These are phyloP conservation scores for Botrytis squamosa DNA, from an alignment of 2,329 filamentous ascomycete species.

Conservation along the genomic window DNA sequence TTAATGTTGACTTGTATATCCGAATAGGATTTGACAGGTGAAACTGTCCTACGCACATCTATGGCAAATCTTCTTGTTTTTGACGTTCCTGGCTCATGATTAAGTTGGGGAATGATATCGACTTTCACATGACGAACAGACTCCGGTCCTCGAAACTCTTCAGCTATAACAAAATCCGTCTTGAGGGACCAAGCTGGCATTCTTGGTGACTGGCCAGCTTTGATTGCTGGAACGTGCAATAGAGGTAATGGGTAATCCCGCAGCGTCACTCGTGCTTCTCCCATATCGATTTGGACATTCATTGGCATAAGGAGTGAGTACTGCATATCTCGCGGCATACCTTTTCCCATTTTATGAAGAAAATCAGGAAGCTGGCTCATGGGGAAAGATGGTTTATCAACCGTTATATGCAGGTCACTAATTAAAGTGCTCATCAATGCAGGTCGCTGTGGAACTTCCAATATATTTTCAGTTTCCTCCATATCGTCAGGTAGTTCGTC, in stretches of 20 bases:
- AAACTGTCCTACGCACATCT: constrained; percentile 85
- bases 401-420: constrained; percentile 76
- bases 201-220: constrained; percentile 73
- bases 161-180: constrained; percentile 92
- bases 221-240: constrained; percentile 82
- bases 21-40: constrained; percentile 94
- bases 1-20: constrained; percentile 92
- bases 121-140: constrained; percentile 80
- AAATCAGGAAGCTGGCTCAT: constrained; percentile 79
- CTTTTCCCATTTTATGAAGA: constrained; percentile 88
- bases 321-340: constrained; percentile 87
- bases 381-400: constrained; percentile 93
- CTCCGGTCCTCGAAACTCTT: constrained; percentile 81
- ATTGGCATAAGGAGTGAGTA: constrained; percentile 89
- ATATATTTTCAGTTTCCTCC: constrained; percentile 78
- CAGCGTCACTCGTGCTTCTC: constrained; percentile 80
- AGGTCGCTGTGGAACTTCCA: constrained; percentile 81
- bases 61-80: constrained; percentile 71
- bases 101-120: constrained; percentile 73
- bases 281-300: constrained; percentile 85
- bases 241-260: constrained; percentile 93
- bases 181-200: constrained; percentile 79
- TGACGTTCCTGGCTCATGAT: constrained; percentile 52
- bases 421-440: constrained; percentile 78
- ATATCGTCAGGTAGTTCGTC: constrained; percentile 79